Evolutionary conservation across 805 yeast species (phyloP).

Genomic region (Lachancea quebecensis): DNA sequence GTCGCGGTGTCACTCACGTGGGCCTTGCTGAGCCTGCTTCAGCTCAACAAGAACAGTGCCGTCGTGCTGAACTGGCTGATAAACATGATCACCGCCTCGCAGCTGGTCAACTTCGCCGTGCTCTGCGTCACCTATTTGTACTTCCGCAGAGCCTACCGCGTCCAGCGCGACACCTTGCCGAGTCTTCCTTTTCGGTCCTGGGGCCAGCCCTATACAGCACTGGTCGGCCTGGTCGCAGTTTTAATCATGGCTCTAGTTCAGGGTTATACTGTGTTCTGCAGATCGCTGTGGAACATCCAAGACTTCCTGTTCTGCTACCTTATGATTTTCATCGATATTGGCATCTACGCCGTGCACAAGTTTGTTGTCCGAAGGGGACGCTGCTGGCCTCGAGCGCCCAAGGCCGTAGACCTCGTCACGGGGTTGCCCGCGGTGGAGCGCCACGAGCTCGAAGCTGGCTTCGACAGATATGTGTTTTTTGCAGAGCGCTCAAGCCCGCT

Average conservation of each 20-base stretch:
- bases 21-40: constrained; percentile 61
- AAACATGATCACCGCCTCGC: constrained; percentile 64
- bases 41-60: constrained; percentile 50
- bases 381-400: constrained; percentile 39
- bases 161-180: constrained; percentile 39
- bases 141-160: constrained; percentile 52
- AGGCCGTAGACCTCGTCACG: constrained; percentile 46
- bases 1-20: constrained; percentile 47
- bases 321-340: constrained; percentile 55
- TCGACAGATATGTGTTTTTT: constrained; percentile 14
- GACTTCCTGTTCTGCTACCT: constrained; percentile 64
- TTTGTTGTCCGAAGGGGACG: constrained; percentile 35
- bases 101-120: constrained; percentile 52
- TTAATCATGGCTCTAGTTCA: constrained; percentile 49
- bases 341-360: constrained; percentile 47
- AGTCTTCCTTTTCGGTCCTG: constrained; percentile 45
- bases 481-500: background rate
- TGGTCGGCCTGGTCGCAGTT: constrained; percentile 41
- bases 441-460: constrained; percentile 38
- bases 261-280: constrained; percentile 66
- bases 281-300: constrained; percentile 56
- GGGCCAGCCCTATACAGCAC: constrained; percentile 55
- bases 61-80: constrained; percentile 67
- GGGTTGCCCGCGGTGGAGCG: constrained; percentile 54
- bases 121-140: constrained; percentile 54